Conservation (phyloP, 139 green algal genomes). For the Asterochloris erici region DNA sequence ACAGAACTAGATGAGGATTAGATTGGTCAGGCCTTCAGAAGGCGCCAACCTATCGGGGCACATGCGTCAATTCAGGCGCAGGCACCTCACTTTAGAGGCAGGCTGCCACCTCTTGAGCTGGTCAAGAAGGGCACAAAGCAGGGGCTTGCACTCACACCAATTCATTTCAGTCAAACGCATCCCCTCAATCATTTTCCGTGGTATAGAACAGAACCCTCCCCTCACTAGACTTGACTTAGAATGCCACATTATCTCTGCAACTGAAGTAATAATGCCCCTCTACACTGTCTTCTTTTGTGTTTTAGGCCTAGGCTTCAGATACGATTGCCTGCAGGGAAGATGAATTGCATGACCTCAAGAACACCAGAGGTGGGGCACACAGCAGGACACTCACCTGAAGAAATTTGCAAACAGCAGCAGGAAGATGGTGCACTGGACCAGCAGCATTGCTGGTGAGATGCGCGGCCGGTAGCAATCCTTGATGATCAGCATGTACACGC, state of each 20-base stretch:
- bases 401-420: slow-evolving; percentile 40
- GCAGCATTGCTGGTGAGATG: slow-evolving; percentile 26
- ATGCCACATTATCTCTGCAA: no score
- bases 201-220: no score
- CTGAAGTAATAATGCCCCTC: no score
- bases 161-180: no score
- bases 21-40: neutral
- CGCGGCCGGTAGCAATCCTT: slow-evolving; percentile 40
- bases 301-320: no score
- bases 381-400: neutral
- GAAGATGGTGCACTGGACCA: slow-evolving; percentile 38
- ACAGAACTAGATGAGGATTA: slow-evolving; percentile 90
- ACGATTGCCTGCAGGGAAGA: no score
- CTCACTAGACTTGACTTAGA: no score
- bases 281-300: no score
- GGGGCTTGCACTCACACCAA: neutral
- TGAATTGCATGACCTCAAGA: no score
- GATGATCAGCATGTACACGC: slow-evolving; percentile 28
- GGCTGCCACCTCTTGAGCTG: neutral
- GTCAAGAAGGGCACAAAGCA: neutral
- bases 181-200: no score
- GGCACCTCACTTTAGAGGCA: neutral
- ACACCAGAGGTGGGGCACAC: no score
- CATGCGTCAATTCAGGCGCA: no score
- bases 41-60: neutral